A percentile compares a stretch with the other conserved stretches of the same genome.
These are phyloP conservation scores for Bruguiera gymnorhiza DNA, from an alignment of 345 rosid species.

Conservation along the genomic window DNA sequence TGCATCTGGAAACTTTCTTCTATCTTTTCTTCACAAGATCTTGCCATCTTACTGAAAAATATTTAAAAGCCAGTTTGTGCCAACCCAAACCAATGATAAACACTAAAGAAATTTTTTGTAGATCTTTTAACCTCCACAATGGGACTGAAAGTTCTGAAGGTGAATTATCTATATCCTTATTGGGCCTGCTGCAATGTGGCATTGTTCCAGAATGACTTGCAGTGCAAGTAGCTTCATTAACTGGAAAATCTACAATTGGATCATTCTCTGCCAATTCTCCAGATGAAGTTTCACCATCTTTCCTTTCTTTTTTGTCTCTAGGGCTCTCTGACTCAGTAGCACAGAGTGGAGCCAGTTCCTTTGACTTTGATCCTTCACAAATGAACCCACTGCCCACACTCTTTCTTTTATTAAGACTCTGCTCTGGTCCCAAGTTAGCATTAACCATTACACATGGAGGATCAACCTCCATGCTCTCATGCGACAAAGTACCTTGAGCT, in stretches of 20 bases:
- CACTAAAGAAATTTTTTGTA: background rate
- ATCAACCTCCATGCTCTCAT: constrained; percentile 20
- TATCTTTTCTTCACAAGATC: background rate
- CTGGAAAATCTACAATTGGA: constrained; percentile 16
- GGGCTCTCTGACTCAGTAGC: constrained; percentile 20
- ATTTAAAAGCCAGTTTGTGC: background rate
- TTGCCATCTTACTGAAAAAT: background rate
- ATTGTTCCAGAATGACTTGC: constrained; percentile 19
- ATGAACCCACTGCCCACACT: constrained; percentile 18
- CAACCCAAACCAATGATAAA: background rate
- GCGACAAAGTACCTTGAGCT: constrained; percentile 17
- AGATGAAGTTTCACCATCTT: constrained; percentile 19
- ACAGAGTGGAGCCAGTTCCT: constrained; percentile 22
- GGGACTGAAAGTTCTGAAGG: constrained; percentile 30
- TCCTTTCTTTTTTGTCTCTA: constrained; percentile 27
- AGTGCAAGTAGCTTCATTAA: constrained; percentile 22
- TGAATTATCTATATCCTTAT: constrained; percentile 24
- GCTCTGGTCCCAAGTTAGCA: constrained; percentile 22
- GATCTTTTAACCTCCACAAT: constrained; percentile 40
- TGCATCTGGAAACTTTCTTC: background rate
- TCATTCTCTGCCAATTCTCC: constrained; percentile 18
- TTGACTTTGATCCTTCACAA: constrained; percentile 22
- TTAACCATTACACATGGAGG: constrained; percentile 16
- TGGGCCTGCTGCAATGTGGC: constrained; percentile 18
- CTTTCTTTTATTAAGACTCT: constrained; percentile 15